These are phyloP conservation scores for Puccinia novopanici DNA, from an alignment of 1,284 basidiomycete species.

Conservation along the genomic window DNA sequence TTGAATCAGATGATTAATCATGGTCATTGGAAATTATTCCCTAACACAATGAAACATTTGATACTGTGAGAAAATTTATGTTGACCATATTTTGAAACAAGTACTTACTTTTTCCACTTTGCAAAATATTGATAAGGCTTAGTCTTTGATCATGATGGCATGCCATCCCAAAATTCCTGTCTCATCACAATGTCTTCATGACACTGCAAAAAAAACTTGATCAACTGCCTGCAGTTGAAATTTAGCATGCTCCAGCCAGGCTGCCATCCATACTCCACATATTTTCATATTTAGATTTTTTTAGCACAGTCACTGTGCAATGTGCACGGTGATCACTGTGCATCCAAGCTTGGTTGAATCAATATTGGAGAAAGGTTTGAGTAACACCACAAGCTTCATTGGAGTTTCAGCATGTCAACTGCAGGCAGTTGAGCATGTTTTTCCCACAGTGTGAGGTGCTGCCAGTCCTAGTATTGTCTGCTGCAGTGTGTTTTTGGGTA, in stretches of 20 bases:
- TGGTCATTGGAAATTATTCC: neutral
- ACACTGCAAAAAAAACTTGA: no score
- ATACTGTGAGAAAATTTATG: neutral
- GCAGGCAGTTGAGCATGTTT: no score
- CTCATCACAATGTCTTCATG: slow-evolving; percentile 11
- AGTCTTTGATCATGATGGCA: neutral
- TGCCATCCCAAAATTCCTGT: slow-evolving; percentile 14
- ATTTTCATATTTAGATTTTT: neutral
- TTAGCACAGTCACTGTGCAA: no score
- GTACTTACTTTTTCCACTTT: neutral
- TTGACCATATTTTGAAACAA: neutral
- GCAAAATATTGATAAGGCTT: neutral
- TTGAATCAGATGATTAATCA: neutral
- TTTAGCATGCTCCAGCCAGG: no score
- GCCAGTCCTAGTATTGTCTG: slow-evolving; percentile 2
- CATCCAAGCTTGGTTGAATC: no score
- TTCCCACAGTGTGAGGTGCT: no score
- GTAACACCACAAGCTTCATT: no score
- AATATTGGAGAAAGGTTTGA: no score
- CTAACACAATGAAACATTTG: neutral
- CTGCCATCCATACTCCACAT: neutral
- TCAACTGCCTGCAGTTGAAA: no score
- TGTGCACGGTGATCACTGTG: no score
- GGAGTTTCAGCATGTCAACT: no score
- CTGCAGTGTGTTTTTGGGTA: slow-evolving; percentile 22